A percentile compares a stretch with the other conserved stretches of the same genome.
Evolutionary conservation across 768 basidiomycete genomes (phyloP).

Genomic region (Kwoniella sp.): DNA sequence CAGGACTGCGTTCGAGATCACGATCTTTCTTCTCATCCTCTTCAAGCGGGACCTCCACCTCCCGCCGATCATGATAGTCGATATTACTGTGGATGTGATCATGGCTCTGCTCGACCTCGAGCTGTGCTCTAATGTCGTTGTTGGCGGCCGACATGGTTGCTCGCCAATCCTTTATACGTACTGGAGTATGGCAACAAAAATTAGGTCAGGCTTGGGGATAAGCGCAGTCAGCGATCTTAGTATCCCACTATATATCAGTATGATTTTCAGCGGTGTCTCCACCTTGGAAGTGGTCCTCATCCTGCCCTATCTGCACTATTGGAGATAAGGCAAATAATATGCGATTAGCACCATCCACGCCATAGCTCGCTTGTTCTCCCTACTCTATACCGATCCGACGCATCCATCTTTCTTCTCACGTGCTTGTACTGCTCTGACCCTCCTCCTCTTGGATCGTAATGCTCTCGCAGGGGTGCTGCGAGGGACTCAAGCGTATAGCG

Average conservation of each 20-base stretch:
- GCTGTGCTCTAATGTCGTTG: not conserved
- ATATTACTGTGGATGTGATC: not conserved
- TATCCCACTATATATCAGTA: not conserved
- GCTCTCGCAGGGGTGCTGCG: no score
- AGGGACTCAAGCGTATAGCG: no score
- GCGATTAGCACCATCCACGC: slow-evolving; percentile 1
- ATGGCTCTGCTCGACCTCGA: not conserved
- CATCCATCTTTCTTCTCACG: no score
- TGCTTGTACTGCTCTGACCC: no score
- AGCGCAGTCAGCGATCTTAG: not conserved
- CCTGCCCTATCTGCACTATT: not conserved
- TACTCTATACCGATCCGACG: no score
- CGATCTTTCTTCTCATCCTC: slow-evolving; percentile 11
- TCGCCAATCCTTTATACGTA: not conserved
- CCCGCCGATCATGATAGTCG: not conserved
- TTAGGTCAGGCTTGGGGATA: no score
- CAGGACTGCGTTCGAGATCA: slow-evolving; percentile 6
- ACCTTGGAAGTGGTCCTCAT: not conserved
- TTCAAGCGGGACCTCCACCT: slow-evolving; percentile 1
- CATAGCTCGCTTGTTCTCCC: no score
- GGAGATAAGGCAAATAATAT: not conserved
- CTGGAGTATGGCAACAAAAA: no score
- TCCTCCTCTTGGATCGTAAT: no score
- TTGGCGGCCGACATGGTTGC: not conserved
- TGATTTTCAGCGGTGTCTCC: no score